phyloP scores from a whole-genome alignment of 2,329 filamentous ascomycete species.

The Diaporthe vexans region DNA sequence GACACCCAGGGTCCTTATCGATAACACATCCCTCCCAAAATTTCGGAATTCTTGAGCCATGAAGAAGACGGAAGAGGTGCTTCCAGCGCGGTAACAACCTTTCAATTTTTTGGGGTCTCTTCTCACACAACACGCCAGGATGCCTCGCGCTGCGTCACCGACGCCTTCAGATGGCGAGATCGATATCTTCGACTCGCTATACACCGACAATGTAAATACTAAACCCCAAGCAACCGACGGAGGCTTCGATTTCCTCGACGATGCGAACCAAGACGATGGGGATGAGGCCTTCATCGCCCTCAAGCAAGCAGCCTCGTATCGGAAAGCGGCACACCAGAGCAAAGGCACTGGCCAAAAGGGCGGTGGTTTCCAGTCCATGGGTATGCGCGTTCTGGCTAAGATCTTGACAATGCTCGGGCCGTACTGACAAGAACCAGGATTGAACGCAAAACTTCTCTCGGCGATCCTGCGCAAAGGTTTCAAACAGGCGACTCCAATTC shows the following conservation, averaged over 20 bases:
- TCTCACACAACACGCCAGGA: slow-evolving; percentile 53
- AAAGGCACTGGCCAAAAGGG: slow-evolving; percentile 94
- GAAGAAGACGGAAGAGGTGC: neutral
- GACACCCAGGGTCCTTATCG: slow-evolving; percentile 25
- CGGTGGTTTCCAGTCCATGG: slow-evolving; percentile 94
- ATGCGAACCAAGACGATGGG: slow-evolving; percentile 70
- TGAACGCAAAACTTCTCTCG: slow-evolving; percentile 87
- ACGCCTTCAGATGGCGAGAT: slow-evolving; percentile 90
- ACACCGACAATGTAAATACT: slow-evolving; percentile 68
- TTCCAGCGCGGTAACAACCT: neutral
- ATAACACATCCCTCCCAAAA: slow-evolving; percentile 28
- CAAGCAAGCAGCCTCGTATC: slow-evolving; percentile 87
- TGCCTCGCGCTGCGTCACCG: slow-evolving; percentile 85
- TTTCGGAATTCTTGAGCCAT: slow-evolving; percentile 1
- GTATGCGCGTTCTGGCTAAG: slow-evolving; percentile 54
- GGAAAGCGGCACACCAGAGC: slow-evolving; percentile 80
- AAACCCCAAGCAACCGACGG: slow-evolving; percentile 53
- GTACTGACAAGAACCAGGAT: slow-evolving; percentile 59
- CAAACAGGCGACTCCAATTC: slow-evolving; percentile 95
- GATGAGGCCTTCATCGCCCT: slow-evolving; percentile 94
- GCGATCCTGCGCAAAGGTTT: slow-evolving; percentile 96
- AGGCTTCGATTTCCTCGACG: slow-evolving; percentile 64
- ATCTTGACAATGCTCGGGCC: neutral
- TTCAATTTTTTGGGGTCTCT: too few relatives aligned
- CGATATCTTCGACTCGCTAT: slow-evolving; percentile 86